Conservation (phyloP, 1,284 basidiomycete genomes). For the Trichosporon ovoides region DNA sequence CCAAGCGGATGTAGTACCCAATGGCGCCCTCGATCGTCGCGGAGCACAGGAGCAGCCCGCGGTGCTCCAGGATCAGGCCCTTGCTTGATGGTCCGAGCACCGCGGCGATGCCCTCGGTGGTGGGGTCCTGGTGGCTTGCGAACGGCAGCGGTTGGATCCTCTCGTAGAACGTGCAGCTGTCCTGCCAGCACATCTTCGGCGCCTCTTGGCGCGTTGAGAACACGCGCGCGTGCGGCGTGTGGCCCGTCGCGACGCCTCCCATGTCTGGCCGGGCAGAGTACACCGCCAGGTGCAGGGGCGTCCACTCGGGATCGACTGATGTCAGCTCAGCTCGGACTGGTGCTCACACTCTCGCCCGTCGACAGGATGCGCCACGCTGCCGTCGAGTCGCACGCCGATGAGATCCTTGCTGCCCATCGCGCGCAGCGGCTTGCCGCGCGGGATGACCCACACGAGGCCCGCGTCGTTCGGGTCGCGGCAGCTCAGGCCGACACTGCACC, state of each 20-base stretch:
- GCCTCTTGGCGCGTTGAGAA: constrained; percentile 19
- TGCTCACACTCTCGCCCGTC: constrained; percentile 14
- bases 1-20: constrained; percentile 26
- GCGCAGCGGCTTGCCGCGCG: constrained; percentile 22
- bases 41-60: constrained; percentile 24
- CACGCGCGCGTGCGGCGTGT: constrained; percentile 25
- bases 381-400: constrained; percentile 16
- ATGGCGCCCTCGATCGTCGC: constrained; percentile 28
- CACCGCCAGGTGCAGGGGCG: constrained; percentile 26
- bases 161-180: constrained; percentile 28
- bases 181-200: constrained; percentile 29
- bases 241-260: constrained; percentile 22
- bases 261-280: constrained; percentile 25
- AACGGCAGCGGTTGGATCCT: constrained; percentile 22
- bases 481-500: constrained; percentile 22
- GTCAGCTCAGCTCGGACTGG: background rate
- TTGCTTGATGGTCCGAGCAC: constrained; percentile 17
- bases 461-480: constrained; percentile 22
- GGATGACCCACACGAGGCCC: constrained; percentile 22
- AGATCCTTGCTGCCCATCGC: constrained; percentile 21
- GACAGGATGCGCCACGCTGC: constrained; percentile 3
- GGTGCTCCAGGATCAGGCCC: constrained; percentile 24
- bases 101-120: constrained; percentile 7
- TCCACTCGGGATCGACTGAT: constrained; percentile 21
- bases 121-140: background rate